phyloP scores from a whole-genome alignment of 179 eudicot species.

The Pouteria campechiana region DNA sequence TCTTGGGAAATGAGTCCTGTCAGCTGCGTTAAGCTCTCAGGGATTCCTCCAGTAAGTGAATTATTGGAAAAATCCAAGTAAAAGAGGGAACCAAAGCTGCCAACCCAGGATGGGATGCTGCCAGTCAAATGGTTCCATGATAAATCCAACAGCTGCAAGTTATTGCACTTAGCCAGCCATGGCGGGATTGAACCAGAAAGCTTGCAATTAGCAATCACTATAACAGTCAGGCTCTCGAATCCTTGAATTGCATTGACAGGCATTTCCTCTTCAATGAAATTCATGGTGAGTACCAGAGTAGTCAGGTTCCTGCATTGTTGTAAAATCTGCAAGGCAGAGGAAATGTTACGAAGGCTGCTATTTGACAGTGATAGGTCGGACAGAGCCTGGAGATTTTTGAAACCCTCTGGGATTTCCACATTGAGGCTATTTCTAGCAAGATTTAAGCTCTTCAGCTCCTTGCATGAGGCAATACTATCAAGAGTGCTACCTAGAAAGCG shows the following conservation, averaged over 20 bases:
- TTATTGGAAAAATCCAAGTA: slow-evolving; percentile 15
- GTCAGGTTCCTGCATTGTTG: slow-evolving; percentile 8
- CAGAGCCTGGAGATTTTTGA: slow-evolving; percentile 2
- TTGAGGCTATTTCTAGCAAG: background rate
- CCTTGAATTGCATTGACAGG: background rate
- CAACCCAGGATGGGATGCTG: slow-evolving; percentile 7
- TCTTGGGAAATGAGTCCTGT: background rate
- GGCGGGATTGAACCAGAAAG: slow-evolving; percentile 4
- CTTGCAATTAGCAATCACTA: slow-evolving; percentile 2
- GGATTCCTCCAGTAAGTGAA: slow-evolving; percentile 7
- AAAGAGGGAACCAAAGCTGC: slow-evolving; percentile 4
- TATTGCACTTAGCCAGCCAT: slow-evolving; percentile 3
- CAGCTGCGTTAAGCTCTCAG: slow-evolving; percentile 4
- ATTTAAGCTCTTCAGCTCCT: background rate
- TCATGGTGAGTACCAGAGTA: slow-evolving; percentile 1
- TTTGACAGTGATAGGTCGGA: background rate
- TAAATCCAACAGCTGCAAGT: slow-evolving; percentile 9
- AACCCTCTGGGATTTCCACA: background rate
- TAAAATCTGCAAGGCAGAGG: background rate
- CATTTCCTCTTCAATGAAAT: slow-evolving; percentile 2
- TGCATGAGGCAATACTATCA: background rate
- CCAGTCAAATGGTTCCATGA: slow-evolving; percentile 10
- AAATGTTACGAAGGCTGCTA: background rate
- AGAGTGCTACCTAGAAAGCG: slow-evolving; percentile 1
- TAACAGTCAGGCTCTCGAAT: background rate